Percentiles rank a stretch among this genome's conserved stretches.
phyloP scores from a whole-genome alignment of 2,329 filamentous ascomycete genomes.

The Fusarium newnesense region DNA sequence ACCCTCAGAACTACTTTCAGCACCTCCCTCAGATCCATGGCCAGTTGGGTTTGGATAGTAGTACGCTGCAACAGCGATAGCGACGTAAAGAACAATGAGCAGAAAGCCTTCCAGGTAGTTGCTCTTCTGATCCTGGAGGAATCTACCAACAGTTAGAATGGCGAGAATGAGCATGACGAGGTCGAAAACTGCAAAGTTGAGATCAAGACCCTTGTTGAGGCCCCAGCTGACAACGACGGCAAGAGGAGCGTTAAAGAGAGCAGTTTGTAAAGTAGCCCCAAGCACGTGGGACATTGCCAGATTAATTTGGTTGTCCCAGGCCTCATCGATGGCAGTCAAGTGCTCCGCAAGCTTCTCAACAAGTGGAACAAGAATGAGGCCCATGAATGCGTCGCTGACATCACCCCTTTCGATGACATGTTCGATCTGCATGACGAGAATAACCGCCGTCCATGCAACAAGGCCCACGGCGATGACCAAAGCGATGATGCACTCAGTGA shows the following conservation, averaged over 20 bases:
- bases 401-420: slow-evolving; percentile 59
- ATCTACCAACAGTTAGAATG: slow-evolving; percentile 88
- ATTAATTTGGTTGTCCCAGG: slow-evolving; percentile 86
- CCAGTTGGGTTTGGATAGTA: slow-evolving; percentile 61
- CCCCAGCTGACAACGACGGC: slow-evolving; percentile 88
- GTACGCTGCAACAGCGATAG: slow-evolving; percentile 68
- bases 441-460: slow-evolving; percentile 79
- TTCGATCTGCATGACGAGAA: slow-evolving; percentile 78
- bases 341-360: slow-evolving; percentile 91
- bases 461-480: slow-evolving; percentile 71
- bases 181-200: slow-evolving; percentile 91
- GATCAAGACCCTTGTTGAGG: slow-evolving; percentile 73
- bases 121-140: slow-evolving; percentile 86
- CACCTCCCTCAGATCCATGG: slow-evolving; percentile 1
- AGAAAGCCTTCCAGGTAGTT: slow-evolving; percentile 91
- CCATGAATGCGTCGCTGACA: slow-evolving; percentile 66
- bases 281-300: slow-evolving; percentile 87
- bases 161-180: slow-evolving; percentile 82
- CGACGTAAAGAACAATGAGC: slow-evolving; percentile 74
- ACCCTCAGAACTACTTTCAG: slow-evolving; percentile 17
- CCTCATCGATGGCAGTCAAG: slow-evolving; percentile 84
- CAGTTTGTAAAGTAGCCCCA: slow-evolving; percentile 88
- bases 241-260: slow-evolving; percentile 86
- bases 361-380: slow-evolving; percentile 81
- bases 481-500: slow-evolving; percentile 77